Conservation (phyloP, 1,284 basidiomycete genomes). For the Puccinia hordei region DNA sequence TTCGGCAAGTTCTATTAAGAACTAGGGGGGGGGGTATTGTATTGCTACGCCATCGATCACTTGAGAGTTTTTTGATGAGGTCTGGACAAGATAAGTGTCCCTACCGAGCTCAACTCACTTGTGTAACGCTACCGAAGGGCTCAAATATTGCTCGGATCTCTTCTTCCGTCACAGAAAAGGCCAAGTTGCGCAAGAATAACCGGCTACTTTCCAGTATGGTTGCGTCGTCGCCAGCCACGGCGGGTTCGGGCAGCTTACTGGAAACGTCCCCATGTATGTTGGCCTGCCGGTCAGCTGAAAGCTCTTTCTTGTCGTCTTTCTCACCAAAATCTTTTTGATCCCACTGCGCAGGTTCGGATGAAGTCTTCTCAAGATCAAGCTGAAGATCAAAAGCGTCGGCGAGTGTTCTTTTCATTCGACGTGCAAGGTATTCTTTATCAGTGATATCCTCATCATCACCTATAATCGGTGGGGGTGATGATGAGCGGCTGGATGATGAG, state of each 20-base stretch:
- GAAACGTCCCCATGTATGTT: neutral
- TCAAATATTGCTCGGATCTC: slow-evolving; percentile 73
- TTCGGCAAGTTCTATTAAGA: no score
- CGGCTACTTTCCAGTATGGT: slow-evolving; percentile 76
- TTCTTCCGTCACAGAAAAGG: slow-evolving; percentile 76
- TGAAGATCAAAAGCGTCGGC: slow-evolving; percentile 47
- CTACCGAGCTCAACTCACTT: slow-evolving; percentile 57
- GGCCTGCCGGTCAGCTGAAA: slow-evolving; percentile 60
- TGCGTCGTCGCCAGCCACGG: slow-evolving; percentile 59
- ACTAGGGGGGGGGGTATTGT: no score
- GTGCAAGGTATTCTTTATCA: slow-evolving; percentile 60
- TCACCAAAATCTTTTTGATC: slow-evolving; percentile 50
- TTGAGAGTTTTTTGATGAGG: neutral
- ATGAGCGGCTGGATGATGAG: neutral
- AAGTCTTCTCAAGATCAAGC: slow-evolving; percentile 3
- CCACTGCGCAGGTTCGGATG: slow-evolving; percentile 57
- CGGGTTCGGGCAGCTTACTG: neutral
- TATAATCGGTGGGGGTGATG: slow-evolving; percentile 35
- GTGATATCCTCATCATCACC: slow-evolving; percentile 53
- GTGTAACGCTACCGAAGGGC: slow-evolving; percentile 70
- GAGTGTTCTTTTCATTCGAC: slow-evolving; percentile 59
- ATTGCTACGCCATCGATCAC: no score
- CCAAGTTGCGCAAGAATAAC: slow-evolving; percentile 86
- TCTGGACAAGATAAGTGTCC: no score
- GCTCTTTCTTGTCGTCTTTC: slow-evolving; percentile 53